phyloP scores from a whole-genome alignment of 352 stramenopile genomes.

The Stramenopiles sp. region DNA sequence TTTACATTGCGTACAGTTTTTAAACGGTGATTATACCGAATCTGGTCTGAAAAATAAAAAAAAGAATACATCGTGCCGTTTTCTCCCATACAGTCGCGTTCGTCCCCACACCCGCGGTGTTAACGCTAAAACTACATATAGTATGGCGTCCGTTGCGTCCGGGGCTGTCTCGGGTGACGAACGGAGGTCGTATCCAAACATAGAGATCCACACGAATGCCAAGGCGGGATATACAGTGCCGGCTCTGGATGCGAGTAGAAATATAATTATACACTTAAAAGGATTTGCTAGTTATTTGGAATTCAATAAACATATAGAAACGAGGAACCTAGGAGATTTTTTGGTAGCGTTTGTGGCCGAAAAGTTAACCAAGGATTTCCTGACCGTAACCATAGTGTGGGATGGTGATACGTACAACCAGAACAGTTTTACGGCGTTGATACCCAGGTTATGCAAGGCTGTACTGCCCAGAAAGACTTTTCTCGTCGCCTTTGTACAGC shows the following conservation, averaged over 20 bases:
- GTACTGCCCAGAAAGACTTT: conserved; percentile 1
- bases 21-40: too few species aligned
- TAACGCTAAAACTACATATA: too few species aligned
- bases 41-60: too few species aligned
- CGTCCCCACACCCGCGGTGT: too few species aligned
- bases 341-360: background rate
- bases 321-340: background rate
- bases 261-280: background rate
- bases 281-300: conserved; percentile 3
- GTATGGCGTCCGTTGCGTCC: too few species aligned
- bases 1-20: too few species aligned
- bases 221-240: background rate
- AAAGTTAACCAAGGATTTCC: background rate
- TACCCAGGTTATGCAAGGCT: background rate
- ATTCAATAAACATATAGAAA: background rate
- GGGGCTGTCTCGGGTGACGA: too few species aligned
- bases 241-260: background rate
- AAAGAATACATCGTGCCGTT: too few species aligned
- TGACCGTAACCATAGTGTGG: background rate
- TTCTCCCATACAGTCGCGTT: too few species aligned
- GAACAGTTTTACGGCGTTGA: background rate
- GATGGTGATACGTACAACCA: background rate
- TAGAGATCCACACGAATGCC: background rate
- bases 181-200: background rate
- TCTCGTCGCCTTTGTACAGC: background rate